Percentiles rank a stretch among this genome's conserved stretches.
These are phyloP conservation scores for Pseudocercospora eumusae DNA, from an alignment of 2,329 filamentous ascomycete genomes.

Conservation along the genomic window DNA sequence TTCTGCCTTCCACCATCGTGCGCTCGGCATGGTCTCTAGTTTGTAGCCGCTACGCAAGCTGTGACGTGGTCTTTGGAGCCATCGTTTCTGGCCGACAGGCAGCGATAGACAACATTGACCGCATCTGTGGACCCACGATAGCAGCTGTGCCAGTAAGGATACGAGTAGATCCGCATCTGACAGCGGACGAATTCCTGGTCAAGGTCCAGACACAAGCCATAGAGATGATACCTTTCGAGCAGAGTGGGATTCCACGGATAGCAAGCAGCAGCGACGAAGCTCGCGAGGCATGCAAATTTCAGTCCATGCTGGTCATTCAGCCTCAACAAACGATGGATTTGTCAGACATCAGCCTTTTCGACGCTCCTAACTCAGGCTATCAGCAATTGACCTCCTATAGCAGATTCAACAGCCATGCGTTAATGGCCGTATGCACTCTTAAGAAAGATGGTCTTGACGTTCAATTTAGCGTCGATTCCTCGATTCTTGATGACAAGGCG, in stretches of 20 bases:
- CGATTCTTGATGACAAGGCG: constrained; percentile 7
- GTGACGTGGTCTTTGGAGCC: constrained; percentile 23
- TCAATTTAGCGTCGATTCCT: constrained; percentile 13
- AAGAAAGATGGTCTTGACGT: not conserved
- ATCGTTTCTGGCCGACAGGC: constrained; percentile 33
- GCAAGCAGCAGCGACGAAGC: constrained; percentile 4
- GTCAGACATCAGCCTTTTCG: not conserved
- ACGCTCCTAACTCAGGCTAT: not conserved
- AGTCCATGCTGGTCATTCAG: constrained; percentile 59
- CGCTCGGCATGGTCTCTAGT: constrained; percentile 22
- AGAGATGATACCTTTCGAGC: constrained; percentile 22
- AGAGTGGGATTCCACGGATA: constrained; percentile 15
- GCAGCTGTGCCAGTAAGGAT: constrained; percentile 20
- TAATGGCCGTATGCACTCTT: constrained; percentile 18
- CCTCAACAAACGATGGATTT: constrained; percentile 16
- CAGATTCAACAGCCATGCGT: constrained; percentile 20
- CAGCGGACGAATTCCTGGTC: constrained; percentile 9
- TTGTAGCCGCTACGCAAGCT: constrained; percentile 6
- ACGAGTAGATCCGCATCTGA: not conserved
- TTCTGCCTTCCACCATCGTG: constrained; percentile 16
- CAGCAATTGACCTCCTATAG: not conserved
- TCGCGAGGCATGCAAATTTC: constrained; percentile 54
- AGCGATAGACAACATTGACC: constrained; percentile 7
- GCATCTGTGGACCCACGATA: constrained; percentile 26
- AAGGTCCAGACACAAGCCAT: constrained; percentile 17